Evolutionary conservation across 805 yeast genomes (phyloP).

Genomic region (Candida peoriensis): DNA sequence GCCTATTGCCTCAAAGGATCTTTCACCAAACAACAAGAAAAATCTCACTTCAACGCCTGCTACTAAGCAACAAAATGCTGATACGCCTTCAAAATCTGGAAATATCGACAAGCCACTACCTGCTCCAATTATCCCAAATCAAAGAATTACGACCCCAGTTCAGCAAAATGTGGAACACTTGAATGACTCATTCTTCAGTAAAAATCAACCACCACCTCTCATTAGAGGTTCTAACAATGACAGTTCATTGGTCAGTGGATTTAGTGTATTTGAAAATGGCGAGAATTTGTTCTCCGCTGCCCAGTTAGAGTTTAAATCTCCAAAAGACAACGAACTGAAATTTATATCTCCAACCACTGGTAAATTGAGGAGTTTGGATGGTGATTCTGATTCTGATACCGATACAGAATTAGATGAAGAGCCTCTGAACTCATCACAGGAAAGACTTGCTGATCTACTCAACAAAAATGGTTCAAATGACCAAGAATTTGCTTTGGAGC

Average conservation of each 20-base stretch:
- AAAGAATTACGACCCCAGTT: conserved; percentile 18
- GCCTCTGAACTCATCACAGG: too few species aligned
- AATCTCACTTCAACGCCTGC: too few species aligned
- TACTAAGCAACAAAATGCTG: conserved; percentile 2
- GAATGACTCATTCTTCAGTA: conserved; percentile 3
- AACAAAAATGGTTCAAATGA: neutral
- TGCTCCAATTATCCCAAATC: conserved; percentile 17
- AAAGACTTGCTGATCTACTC: conserved; percentile 3
- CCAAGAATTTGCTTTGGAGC: neutral
- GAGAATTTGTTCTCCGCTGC: conserved; percentile 1
- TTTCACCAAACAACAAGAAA: conserved; percentile 4
- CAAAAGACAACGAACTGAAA: conserved; percentile 7
- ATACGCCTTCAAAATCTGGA: conserved; percentile 1
- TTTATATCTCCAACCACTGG: conserved; percentile 3
- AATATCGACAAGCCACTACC: conserved; percentile 12
- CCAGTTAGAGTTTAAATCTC: conserved; percentile 11
- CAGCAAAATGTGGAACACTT: conserved; percentile 11
- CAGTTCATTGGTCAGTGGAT: conserved; percentile 15
- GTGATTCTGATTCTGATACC: conserved; percentile 4
- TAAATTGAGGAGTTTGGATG: neutral
- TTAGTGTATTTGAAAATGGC: neutral
- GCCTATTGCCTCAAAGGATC: neutral
- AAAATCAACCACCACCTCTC: conserved; percentile 17
- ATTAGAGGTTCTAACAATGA: conserved; percentile 11
- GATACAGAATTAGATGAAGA: neutral